Evolutionary conservation across 129 eudicot genomes (phyloP), one percentile per base, ranked within the genome.

Genomic region (Flaveria ramosissima): DNA sequence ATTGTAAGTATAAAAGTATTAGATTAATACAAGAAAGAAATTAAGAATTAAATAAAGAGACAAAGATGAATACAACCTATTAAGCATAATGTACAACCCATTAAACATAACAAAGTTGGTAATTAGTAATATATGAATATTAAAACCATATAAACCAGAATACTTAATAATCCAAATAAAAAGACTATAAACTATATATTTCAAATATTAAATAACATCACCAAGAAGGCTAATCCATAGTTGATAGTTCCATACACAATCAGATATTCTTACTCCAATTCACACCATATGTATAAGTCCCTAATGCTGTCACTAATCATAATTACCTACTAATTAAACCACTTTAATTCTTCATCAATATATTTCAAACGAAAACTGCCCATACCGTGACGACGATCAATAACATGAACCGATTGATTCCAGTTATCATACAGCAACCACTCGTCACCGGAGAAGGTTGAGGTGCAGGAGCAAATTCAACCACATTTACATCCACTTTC

Each of bases 401-500:
- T 10, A 45, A 39, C 5, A 72, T 4, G 57, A 79, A 39, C 9
- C 6, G 56, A 72, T 24, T 52, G 21, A 79, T 72, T 39, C 12
- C 59, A 0, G 67, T 23, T 39, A 79, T 72, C 46, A 6, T 21
- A 62, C 16, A 30, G 16, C 65, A 27, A 64, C 81, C 80, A 9
- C 43, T 83, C 64, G 60, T 81, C 45, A 67, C 65, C 13, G 80
- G 83, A 26, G 76, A 42, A 41, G 82, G 82, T 17, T 63, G 73
- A 41, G 75, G 77, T 50, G 77, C 78, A 27, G 78, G 77, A 82
- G 51, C 51, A 19, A 61, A 76, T 16, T 82, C 74, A 11, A 55
- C 59, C 6, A 82, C 92, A 45, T 76, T 57, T 56, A 87, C 83
- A 11, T 84, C 86, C 46, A 87, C 48, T 68, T 84, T 87, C 86